Evolutionary conservation across 768 basidiomycete species (phyloP).

Genomic region (Mycena crocata): DNA sequence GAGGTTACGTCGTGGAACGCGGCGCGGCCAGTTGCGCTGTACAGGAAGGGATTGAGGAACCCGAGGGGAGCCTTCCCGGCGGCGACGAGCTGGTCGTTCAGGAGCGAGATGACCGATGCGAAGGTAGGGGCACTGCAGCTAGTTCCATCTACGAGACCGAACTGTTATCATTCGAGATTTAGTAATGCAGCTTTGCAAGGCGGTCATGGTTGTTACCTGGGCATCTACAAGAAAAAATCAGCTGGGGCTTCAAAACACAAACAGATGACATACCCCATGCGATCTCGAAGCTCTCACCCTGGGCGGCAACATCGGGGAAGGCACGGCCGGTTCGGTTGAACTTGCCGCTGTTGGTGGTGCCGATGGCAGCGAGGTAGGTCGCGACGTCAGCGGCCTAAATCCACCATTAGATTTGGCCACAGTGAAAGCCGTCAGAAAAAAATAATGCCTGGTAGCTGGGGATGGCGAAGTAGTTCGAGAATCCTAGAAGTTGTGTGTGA

Average conservation of each 20-base stretch:
- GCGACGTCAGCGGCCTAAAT: constrained; percentile 22
- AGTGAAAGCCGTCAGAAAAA: no score
- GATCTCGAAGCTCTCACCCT: constrained; percentile 45
- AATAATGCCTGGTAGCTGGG: constrained; percentile 23
- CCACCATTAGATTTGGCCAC: no score
- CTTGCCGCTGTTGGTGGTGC: constrained; percentile 34
- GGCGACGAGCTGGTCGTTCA: constrained; percentile 54
- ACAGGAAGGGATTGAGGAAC: constrained; percentile 37
- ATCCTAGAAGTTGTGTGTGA: constrained; percentile 43
- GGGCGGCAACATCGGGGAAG: constrained; percentile 59
- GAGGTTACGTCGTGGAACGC: constrained; percentile 52
- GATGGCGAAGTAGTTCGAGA: constrained; percentile 51
- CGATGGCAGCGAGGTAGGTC: constrained; percentile 23
- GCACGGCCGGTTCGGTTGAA: constrained; percentile 34
- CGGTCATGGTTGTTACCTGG: no score
- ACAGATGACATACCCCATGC: neutral
- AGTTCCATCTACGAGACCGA: constrained; percentile 50
- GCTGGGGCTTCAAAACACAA: neutral
- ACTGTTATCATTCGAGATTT: no score
- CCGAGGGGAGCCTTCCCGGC: constrained; percentile 47
- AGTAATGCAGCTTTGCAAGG: no score
- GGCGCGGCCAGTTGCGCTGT: constrained; percentile 48
- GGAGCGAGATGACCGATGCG: constrained; percentile 54
- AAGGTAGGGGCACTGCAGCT: constrained; percentile 57
- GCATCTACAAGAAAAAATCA: neutral